Conservation (phyloP, 2,329 filamentous ascomycete species). For the Trichoderma gracile region DNA sequence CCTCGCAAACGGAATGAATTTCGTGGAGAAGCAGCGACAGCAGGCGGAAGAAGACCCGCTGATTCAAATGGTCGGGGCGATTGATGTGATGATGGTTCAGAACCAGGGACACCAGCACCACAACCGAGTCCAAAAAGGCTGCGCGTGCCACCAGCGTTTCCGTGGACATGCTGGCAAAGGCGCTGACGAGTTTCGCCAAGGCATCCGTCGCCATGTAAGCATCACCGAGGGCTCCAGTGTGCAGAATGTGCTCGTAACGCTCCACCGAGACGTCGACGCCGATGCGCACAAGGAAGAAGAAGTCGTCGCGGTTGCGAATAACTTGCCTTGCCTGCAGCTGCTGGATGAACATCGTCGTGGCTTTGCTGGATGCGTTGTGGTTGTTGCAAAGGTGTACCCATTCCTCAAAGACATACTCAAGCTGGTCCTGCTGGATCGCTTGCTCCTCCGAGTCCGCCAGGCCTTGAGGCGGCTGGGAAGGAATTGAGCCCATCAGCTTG, state of each 20-base stretch:
- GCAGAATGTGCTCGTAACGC: slow-evolving; percentile 71
- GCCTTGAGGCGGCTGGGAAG: slow-evolving; percentile 44
- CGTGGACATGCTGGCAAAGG: slow-evolving; percentile 71
- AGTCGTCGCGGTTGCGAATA: slow-evolving; percentile 72
- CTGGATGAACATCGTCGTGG: slow-evolving; percentile 73
- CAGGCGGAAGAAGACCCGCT: slow-evolving; percentile 87
- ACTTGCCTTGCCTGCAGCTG: slow-evolving; percentile 77
- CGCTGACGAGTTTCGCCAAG: slow-evolving; percentile 75
- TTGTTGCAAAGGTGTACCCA: slow-evolving; percentile 85
- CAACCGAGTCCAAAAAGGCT: slow-evolving; percentile 72
- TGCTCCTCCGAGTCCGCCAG: slow-evolving; percentile 57
- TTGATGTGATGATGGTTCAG: slow-evolving; percentile 83
- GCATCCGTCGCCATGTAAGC: slow-evolving; percentile 70
- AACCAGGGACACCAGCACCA: slow-evolving; percentile 76
- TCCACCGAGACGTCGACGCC: slow-evolving; percentile 79
- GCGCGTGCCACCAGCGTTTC: slow-evolving; percentile 65
- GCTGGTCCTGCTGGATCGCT: slow-evolving; percentile 70
- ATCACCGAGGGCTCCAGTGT: slow-evolving; percentile 60
- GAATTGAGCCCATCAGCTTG: slow-evolving; percentile 51
- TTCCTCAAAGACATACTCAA: slow-evolving; percentile 94
- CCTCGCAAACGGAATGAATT: slow-evolving; percentile 59
- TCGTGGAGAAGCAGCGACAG: slow-evolving; percentile 82
- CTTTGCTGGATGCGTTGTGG: slow-evolving; percentile 71
- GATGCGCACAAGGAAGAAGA: slow-evolving; percentile 75
- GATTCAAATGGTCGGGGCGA: slow-evolving; percentile 78